Percentiles rank a stretch among this genome's conserved stretches.
These are phyloP conservation scores for Croton laevigatus DNA, from an alignment of 441 rosid genomes.

Conservation along the genomic window DNA sequence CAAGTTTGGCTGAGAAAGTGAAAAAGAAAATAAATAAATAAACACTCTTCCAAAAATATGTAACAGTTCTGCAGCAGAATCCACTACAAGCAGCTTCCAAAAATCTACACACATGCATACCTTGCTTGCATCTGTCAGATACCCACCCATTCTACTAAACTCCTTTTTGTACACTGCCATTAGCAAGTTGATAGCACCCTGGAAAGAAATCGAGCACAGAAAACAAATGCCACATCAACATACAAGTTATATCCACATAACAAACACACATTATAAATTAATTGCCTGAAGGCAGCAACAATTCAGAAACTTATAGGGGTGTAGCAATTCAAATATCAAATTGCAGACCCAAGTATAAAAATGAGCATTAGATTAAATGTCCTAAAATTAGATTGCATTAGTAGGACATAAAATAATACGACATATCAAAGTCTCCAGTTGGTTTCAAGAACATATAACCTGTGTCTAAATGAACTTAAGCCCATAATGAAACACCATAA, in stretches of 20 bases:
- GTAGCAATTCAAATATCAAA: not conserved
- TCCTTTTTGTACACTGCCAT: slow-evolving; percentile 87
- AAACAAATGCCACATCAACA: not conserved
- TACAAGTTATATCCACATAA: not conserved
- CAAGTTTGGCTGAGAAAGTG: slow-evolving; percentile 61
- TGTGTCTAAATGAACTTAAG: no score
- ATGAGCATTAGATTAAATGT: not conserved
- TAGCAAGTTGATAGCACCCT: slow-evolving; percentile 96
- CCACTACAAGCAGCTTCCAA: slow-evolving; percentile 12
- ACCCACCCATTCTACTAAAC: slow-evolving; percentile 55
- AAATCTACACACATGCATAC: slow-evolving; percentile 32
- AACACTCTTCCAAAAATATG: slow-evolving; percentile 19
- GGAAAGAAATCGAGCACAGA: slow-evolving; percentile 21
- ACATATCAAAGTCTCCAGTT: not conserved
- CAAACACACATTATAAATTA: not conserved
- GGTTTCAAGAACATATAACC: not conserved
- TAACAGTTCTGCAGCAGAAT: slow-evolving; percentile 7
- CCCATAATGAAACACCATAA: no score
- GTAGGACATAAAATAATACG: not conserved
- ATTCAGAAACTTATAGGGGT: not conserved
- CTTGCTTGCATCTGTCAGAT: slow-evolving; percentile 78
- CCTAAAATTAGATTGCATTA: not conserved
- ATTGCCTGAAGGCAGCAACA: not conserved
- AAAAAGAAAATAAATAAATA: slow-evolving; percentile 12
- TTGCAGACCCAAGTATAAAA: not conserved